These are phyloP conservation scores for Metarhizium brunneum DNA, from an alignment of 2,329 filamentous ascomycete species.

Conservation along the genomic window DNA sequence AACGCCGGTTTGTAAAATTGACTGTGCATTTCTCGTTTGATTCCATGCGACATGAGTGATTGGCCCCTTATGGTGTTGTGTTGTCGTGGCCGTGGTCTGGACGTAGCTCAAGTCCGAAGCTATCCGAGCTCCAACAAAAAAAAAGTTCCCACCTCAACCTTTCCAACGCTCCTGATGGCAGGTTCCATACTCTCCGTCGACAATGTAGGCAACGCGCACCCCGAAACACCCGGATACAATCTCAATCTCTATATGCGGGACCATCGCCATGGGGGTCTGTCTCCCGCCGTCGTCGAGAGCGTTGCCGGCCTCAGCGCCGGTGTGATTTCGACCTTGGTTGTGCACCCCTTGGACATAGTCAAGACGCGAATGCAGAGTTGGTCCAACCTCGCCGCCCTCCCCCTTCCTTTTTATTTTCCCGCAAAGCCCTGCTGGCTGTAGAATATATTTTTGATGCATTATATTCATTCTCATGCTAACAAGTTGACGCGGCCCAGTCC, in stretches of 20 bases:
- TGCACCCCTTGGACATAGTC: conserved; percentile 89
- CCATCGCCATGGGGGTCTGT: conserved; percentile 48
- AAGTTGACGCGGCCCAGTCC: conserved; percentile 28
- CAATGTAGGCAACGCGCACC: conserved; percentile 15
- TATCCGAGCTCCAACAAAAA: conserved; percentile 3
- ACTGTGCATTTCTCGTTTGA: no score
- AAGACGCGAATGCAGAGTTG: conserved; percentile 91
- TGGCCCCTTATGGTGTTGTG: neutral
- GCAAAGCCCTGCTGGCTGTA: no score
- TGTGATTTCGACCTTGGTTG: conserved; percentile 72
- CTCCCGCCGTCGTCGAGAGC: conserved; percentile 75
- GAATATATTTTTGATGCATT: neutral
- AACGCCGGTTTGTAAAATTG: neutral
- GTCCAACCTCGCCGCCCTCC: conserved; percentile 10
- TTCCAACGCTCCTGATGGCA: neutral
- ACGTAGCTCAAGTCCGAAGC: conserved; percentile 1
- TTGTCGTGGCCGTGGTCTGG: neutral
- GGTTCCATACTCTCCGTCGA: neutral
- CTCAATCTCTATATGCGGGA: conserved; percentile 33
- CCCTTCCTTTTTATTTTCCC: no score
- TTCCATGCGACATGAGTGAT: neutral
- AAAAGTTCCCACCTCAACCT: neutral
- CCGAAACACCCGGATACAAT: neutral
- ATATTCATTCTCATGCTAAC: neutral
- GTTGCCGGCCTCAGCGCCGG: conserved; percentile 86